Percentiles rank a stretch among this genome's conserved stretches.
Conservation (phyloP, 2,329 filamentous ascomycete genomes). For the Fusarium algeriense region DNA sequence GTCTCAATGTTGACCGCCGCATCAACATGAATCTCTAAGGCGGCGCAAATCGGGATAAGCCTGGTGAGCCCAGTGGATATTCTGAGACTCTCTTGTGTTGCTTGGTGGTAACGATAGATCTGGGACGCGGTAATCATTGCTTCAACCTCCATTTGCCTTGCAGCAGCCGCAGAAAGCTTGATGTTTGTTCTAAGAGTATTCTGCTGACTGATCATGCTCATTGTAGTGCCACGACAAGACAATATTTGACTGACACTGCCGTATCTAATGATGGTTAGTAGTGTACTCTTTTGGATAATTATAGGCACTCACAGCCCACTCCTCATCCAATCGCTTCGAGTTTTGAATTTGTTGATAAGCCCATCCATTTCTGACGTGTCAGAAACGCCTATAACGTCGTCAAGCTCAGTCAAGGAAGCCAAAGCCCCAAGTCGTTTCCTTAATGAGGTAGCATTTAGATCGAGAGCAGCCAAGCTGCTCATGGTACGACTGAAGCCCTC, state of each 20-base stretch:
- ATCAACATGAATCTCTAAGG: conserved; percentile 80
- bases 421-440: conserved; percentile 71
- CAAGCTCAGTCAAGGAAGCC: conserved; percentile 83
- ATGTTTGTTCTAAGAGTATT: conserved; percentile 71
- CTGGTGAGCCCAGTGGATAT: conserved; percentile 86
- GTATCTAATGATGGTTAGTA: conserved; percentile 62
- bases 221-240: conserved; percentile 83
- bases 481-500: conserved; percentile 72
- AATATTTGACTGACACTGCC: conserved; percentile 84
- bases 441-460: conserved; percentile 63
- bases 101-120: conserved; percentile 83
- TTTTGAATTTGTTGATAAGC: conserved; percentile 72
- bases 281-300: not conserved
- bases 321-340: conserved; percentile 82
- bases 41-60: conserved; percentile 76
- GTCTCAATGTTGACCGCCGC: conserved; percentile 83
- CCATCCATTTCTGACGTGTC: conserved; percentile 71
- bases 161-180: conserved; percentile 71
- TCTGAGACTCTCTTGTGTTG: conserved; percentile 87
- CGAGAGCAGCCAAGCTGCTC: conserved; percentile 63
- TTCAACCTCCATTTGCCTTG: conserved; percentile 79
- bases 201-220: conserved; percentile 82
- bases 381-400: conserved; percentile 76
- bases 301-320: conserved; percentile 74
- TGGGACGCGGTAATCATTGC: conserved; percentile 80